Conservation (phyloP, 2,329 filamentous ascomycete species). For the Pseudogymnoascus sp. region DNA sequence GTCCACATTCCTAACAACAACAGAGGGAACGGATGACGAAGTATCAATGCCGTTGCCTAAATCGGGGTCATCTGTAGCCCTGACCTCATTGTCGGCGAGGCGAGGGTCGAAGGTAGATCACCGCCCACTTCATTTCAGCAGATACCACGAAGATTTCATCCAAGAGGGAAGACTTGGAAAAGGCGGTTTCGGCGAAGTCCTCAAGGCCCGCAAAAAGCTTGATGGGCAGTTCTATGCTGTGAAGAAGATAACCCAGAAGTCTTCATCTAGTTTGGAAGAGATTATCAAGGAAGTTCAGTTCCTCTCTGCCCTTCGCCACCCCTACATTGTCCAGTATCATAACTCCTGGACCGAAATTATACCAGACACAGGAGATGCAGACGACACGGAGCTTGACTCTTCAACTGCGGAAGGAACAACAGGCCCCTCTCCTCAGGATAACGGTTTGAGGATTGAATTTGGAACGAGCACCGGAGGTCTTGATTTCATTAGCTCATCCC, state of each 20-base stretch:
- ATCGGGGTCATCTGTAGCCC: slow-evolving; percentile 47
- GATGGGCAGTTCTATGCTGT: slow-evolving; percentile 92
- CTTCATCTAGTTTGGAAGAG: slow-evolving; percentile 70
- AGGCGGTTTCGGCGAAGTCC: slow-evolving; percentile 92
- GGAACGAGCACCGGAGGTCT: slow-evolving; percentile 64
- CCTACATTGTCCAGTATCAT: slow-evolving; percentile 81
- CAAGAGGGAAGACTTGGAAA: slow-evolving; percentile 85
- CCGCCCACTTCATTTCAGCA: slow-evolving; percentile 22
- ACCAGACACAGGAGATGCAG: slow-evolving; percentile 44
- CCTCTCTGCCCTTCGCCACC: slow-evolving; percentile 87
- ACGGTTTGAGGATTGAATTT: slow-evolving; percentile 24
- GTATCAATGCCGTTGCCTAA: slow-evolving; percentile 44
- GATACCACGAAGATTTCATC: slow-evolving; percentile 83
- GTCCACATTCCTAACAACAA: slow-evolving; percentile 4
- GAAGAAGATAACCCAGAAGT: slow-evolving; percentile 87
- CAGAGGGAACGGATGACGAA: slow-evolving; percentile 1
- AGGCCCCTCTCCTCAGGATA: slow-evolving; percentile 23
- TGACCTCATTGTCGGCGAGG: slow-evolving; percentile 32
- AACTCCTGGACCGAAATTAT: slow-evolving; percentile 87
- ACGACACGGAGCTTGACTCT: slow-evolving; percentile 47
- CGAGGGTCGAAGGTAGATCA: slow-evolving; percentile 6
- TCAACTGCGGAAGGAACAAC: slow-evolving; percentile 22
- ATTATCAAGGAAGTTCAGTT: slow-evolving; percentile 79
- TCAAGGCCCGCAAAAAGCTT: slow-evolving; percentile 88
- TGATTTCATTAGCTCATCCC: slow-evolving; percentile 88